phyloP scores from a whole-genome alignment of 352 stramenopile genomes.

The Pythium plurisporium region DNA sequence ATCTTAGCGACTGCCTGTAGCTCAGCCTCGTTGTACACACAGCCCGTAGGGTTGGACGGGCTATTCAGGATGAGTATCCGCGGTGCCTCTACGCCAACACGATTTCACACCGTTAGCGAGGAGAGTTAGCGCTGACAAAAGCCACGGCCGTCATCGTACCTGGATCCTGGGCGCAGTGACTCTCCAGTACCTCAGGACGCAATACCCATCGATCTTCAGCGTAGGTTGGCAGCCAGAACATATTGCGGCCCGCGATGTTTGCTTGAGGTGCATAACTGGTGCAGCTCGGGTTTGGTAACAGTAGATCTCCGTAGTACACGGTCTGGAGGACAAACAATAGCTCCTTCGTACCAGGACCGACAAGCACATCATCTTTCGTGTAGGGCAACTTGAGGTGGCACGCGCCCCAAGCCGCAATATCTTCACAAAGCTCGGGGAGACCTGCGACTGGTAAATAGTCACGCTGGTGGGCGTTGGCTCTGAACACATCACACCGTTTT shows the following conservation, averaged over 20 bases:
- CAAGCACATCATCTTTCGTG: constrained; percentile 73
- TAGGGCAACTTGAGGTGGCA: constrained; percentile 54
- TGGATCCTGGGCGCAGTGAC: constrained; percentile 71
- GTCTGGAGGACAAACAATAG: constrained; percentile 87
- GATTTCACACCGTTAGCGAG: neutral
- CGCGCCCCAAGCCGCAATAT: constrained; percentile 73
- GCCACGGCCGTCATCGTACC: constrained; percentile 23
- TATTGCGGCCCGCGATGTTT: constrained; percentile 82
- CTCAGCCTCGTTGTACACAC: constrained; percentile 75
- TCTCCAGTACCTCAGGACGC: constrained; percentile 74
- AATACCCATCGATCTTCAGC: constrained; percentile 79
- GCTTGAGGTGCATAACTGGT: constrained; percentile 84
- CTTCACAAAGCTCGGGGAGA: constrained; percentile 62
- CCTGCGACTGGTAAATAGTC: constrained; percentile 82
- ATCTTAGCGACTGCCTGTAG: constrained; percentile 64
- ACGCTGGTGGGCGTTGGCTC: constrained; percentile 72
- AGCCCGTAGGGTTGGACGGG: constrained; percentile 81
- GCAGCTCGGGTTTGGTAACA: constrained; percentile 82
- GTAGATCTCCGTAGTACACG: constrained; percentile 81
- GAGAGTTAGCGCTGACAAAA: neutral
- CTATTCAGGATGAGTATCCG: constrained; percentile 86
- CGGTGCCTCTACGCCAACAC: constrained; percentile 45
- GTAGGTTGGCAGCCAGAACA: constrained; percentile 84
- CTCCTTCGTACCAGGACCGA: constrained; percentile 87
- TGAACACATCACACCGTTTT: constrained; percentile 10